A percentile compares a stretch with the other conserved stretches of the same genome.
These are phyloP conservation scores for Postia placenta DNA, from an alignment of 768 basidiomycete genomes.

Conservation along the genomic window DNA sequence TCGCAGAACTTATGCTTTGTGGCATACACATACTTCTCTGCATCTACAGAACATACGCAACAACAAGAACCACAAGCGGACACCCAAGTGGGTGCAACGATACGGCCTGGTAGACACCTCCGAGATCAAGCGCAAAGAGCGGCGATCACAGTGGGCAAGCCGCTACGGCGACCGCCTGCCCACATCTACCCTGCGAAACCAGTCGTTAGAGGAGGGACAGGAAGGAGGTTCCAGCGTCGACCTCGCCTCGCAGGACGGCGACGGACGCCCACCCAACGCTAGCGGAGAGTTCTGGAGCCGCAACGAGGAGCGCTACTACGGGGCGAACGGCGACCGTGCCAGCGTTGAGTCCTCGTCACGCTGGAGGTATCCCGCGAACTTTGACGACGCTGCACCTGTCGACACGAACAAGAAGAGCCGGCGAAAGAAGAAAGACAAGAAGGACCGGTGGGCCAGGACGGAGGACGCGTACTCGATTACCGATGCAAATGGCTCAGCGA, in stretches of 20 bases:
- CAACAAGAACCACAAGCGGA: conserved; percentile 87
- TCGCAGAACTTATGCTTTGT: too few species aligned
- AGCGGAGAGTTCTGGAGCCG: conserved; percentile 63
- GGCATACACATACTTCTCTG: neutral
- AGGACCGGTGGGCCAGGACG: conserved; percentile 82
- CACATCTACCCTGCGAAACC: conserved; percentile 62
- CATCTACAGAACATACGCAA: conserved; percentile 78
- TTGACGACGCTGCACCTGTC: conserved; percentile 49
- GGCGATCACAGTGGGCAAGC: conserved; percentile 80
- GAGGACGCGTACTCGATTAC: conserved; percentile 66
- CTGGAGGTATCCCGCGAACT: conserved; percentile 86
- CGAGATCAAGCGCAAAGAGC: conserved; percentile 70
- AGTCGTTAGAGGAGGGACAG: conserved; percentile 78
- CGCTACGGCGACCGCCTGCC: conserved; percentile 81
- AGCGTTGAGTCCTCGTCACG: conserved; percentile 42
- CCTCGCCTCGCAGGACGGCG: conserved; percentile 21
- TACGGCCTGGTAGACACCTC: conserved; percentile 85
- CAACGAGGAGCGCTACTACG: conserved; percentile 75
- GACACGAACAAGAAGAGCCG: conserved; percentile 34
- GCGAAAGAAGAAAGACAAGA: conserved; percentile 75
- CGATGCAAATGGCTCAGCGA: conserved; percentile 40
- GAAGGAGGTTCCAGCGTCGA: conserved; percentile 29
- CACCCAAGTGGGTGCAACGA: conserved; percentile 92
- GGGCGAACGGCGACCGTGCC: conserved; percentile 33
- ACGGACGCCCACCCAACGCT: conserved; percentile 18